These are phyloP conservation scores for Styphnolobium japonicum DNA, from an alignment of 306 rosid species.

Conservation along the genomic window DNA sequence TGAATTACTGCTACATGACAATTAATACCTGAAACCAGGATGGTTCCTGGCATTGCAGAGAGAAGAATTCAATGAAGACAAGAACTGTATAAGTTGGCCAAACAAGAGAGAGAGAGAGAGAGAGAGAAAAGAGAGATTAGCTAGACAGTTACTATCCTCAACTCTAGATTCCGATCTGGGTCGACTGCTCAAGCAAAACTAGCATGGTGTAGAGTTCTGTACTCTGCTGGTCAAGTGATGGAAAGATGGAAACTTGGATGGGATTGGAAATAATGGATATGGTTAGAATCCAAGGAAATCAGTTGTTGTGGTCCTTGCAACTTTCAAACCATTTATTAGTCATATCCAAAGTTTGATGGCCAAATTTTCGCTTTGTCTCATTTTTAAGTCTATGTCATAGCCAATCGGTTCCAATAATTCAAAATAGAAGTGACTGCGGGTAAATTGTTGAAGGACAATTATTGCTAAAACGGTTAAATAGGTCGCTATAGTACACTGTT, in stretches of 20 bases:
- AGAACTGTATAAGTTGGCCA: not conserved
- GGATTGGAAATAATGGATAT: slow-evolving; percentile 28
- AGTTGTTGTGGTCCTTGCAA: slow-evolving; percentile 34
- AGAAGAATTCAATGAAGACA: slow-evolving; percentile 5
- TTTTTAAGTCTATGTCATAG: not conserved
- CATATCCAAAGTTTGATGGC: slow-evolving; percentile 24
- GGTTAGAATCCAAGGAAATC: slow-evolving; percentile 30
- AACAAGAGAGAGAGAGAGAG: slow-evolving; percentile 2
- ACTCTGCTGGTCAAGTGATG: slow-evolving; percentile 4
- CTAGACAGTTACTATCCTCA: not conserved
- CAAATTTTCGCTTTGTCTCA: slow-evolving; percentile 21
- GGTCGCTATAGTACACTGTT: no score
- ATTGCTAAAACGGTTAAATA: not conserved
- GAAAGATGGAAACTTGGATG: slow-evolving; percentile 32
- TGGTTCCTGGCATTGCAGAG: slow-evolving; percentile 86
- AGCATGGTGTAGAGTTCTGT: not conserved
- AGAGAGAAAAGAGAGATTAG: not conserved
- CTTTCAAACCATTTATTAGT: slow-evolving; percentile 23
- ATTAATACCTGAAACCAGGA: slow-evolving; percentile 74
- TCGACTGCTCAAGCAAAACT: not conserved
- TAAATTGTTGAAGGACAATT: not conserved
- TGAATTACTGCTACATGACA: slow-evolving; percentile 11
- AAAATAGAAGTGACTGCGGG: not conserved
- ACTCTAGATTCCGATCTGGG: slow-evolving; percentile 12
- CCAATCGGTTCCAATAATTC: not conserved